Evolutionary conservation across 2,329 filamentous ascomycete genomes (phyloP).

Genomic region (Cladorrhinum sp.): DNA sequence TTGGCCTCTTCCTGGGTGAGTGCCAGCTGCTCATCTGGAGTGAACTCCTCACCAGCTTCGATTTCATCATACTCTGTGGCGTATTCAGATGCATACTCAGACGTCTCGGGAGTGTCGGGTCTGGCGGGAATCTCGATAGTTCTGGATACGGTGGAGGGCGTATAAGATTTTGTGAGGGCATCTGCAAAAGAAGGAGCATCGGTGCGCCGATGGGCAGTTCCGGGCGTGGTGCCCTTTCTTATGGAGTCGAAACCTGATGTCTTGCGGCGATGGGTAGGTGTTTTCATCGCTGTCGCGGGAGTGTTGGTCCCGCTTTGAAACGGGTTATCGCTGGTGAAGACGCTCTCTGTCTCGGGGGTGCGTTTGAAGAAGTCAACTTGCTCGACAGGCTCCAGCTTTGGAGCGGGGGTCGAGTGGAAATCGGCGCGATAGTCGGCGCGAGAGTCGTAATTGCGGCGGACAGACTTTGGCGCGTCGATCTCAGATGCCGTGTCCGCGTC

Average conservation of each 20-base stretch:
- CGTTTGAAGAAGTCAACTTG: slow-evolving; percentile 43
- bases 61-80: slow-evolving; percentile 31
- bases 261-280: slow-evolving; percentile 49
- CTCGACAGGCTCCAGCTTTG: slow-evolving; percentile 55
- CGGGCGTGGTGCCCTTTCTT: slow-evolving; percentile 38
- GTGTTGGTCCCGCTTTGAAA: slow-evolving; percentile 86
- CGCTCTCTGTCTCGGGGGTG: slow-evolving; percentile 52
- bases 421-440: not conserved
- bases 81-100: not conserved
- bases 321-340: slow-evolving; percentile 87
- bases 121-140: slow-evolving; percentile 51
- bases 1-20: slow-evolving; percentile 66
- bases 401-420: slow-evolving; percentile 45
- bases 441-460: slow-evolving; percentile 45
- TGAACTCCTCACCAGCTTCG: slow-evolving; percentile 86
- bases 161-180: slow-evolving; percentile 34
- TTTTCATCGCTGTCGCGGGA: slow-evolving; percentile 43
- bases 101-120: slow-evolving; percentile 32
- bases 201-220: slow-evolving; percentile 43
- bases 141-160: slow-evolving; percentile 53
- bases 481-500: slow-evolving; percentile 51
- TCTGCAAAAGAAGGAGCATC: slow-evolving; percentile 48
- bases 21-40: slow-evolving; percentile 82
- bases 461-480: slow-evolving; percentile 43
- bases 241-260: slow-evolving; percentile 42